These are phyloP conservation scores for Exophiala calicioides DNA, from an alignment of 2,329 filamentous ascomycete species.

Conservation along the genomic window DNA sequence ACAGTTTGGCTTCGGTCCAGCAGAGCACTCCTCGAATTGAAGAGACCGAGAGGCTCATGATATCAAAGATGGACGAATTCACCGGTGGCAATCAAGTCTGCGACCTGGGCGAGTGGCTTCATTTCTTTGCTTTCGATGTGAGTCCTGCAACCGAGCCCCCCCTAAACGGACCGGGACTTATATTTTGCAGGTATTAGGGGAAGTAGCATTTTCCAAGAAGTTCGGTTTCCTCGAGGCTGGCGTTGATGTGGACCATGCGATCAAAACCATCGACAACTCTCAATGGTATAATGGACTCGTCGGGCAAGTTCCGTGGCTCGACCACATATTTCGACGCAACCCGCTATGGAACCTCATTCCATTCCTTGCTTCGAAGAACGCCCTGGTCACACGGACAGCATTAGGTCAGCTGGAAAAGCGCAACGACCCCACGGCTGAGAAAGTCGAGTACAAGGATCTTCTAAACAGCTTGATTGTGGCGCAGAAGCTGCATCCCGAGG, in stretches of 20 bases:
- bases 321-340: constrained; percentile 52
- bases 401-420: constrained; percentile 49
- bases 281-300: constrained; percentile 35
- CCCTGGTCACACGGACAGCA: constrained; percentile 53
- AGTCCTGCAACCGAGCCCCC: constrained; percentile 10
- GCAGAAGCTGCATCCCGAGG: constrained; percentile 52
- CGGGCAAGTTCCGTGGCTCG: constrained; percentile 45
- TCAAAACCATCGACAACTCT: constrained; percentile 53
- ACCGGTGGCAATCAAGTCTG: constrained; percentile 39
- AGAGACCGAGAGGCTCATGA: constrained; percentile 46
- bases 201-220: constrained; percentile 44
- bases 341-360: constrained; percentile 51
- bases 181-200: constrained; percentile 35
- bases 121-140: constrained; percentile 42
- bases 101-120: constrained; percentile 48
- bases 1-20: constrained; percentile 34
- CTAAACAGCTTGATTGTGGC: constrained; percentile 55
- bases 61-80: constrained; percentile 46
- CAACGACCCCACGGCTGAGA: constrained; percentile 34
- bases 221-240: constrained; percentile 57
- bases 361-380: constrained; percentile 46
- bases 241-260: constrained; percentile 53
- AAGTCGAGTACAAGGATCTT: constrained; percentile 52
- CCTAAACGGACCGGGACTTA: constrained; percentile 1
- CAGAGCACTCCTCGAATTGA: constrained; percentile 34